Evolutionary conservation across 2,329 filamentous ascomycete species (phyloP), one percentile per base, ranked within the genome.

Genomic region (Xylaria sp.): DNA sequence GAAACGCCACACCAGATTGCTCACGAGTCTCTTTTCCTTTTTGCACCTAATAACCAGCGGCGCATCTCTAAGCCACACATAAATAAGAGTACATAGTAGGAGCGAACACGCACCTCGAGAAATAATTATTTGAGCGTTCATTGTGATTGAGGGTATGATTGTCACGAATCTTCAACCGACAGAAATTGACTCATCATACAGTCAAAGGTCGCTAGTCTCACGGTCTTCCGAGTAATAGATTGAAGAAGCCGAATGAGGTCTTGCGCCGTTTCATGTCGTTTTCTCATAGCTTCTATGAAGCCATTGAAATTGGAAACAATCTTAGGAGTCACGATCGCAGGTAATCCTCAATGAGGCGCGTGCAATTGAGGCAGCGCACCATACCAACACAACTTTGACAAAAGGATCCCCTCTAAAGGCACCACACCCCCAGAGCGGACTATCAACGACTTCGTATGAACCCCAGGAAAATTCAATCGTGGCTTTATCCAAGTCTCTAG

Each of bases 401-500:
- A 63, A 68, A 6, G 66, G 55, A n/a, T 66, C 53, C 1, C 63
- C 63, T 25, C 62, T 46, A 20, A 66, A 68, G 13, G 66, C 46
- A 59, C 63, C 66, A 30, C 58, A 68, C 8, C 66, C 66, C 66
- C 50, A 68, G 39, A 68, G 58, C 52, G 66, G 52, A 45, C 57
- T 62, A 15, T 41, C 20, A 12, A 63, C 3, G 4, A 59, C 58
- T 8, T 66, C 34, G n/a, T 63, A 66, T 8, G n/a, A 15, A 3
- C 58, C 53, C 2, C 53, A 68, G n/a, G 53, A 63, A 30, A 68
- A 66, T 18, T 58, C 66, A 30, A 62, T 63, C 4, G 39, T 13
- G 10, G 66, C 52, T 45, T 68, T 59, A 52, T 62, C 56, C 12
- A 62, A 10, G 12, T 60, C 63, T 56, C 53, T 41, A 0, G 41